Percentiles rank a stretch among this genome's conserved stretches.
These are phyloP conservation scores for Aurantiochytrium sp. DNA, from an alignment of 108 stramenopile genomes.

Conservation along the genomic window DNA sequence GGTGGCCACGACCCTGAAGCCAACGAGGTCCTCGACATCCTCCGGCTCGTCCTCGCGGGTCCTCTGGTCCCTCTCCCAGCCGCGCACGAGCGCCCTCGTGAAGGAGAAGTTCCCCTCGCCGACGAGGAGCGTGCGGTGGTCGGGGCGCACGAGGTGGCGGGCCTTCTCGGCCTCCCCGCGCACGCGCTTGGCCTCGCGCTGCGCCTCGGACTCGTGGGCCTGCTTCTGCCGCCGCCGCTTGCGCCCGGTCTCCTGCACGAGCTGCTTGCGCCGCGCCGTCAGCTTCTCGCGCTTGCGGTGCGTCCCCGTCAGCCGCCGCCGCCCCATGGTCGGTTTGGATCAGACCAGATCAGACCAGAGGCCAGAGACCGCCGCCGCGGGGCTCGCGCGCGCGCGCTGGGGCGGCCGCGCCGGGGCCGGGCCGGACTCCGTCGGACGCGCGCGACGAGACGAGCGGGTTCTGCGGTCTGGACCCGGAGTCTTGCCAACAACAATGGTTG, in stretches of 20 bases:
- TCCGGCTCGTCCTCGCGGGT: not conserved
- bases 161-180: not conserved
- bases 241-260: not conserved
- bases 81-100: not conserved
- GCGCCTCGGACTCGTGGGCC: not conserved
- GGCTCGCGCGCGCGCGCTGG: no score
- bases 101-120: constrained; percentile 32
- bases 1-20: not conserved
- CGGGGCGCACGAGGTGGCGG: not conserved
- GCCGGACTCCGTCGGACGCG: no score
- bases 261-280: constrained; percentile 1
- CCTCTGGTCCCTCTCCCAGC: not conserved
- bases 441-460: no score
- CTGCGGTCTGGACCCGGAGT: no score
- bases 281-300: not conserved
- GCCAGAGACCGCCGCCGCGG: no score
- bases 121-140: not conserved
- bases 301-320: not conserved
- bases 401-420: no score
- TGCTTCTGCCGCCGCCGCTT: not conserved
- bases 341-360: no score
- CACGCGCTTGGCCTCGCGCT: not conserved
- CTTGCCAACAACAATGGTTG: no score
- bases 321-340: not conserved
- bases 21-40: constrained; percentile 22